Conservation (phyloP, 2,329 filamentous ascomycete species). For the Bertia moriformis region DNA sequence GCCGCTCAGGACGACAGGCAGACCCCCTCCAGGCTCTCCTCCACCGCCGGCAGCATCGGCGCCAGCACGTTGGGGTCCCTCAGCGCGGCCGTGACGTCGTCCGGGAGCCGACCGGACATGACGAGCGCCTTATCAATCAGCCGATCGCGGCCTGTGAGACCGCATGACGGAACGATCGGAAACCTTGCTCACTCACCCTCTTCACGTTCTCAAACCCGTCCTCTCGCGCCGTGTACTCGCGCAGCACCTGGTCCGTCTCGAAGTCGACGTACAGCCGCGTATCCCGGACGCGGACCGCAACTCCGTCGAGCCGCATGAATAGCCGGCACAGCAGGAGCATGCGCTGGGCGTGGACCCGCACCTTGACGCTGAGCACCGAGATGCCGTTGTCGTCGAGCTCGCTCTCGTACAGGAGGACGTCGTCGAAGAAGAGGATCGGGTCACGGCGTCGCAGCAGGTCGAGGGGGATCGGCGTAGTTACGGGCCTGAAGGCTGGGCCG, state of each 20-base stretch:
- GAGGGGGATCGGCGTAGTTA: conserved; percentile 53
- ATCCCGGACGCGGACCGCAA: conserved; percentile 74
- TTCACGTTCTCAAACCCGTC: conserved; percentile 64
- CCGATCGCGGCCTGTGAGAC: background rate
- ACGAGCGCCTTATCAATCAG: conserved; percentile 29
- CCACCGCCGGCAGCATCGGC: conserved; percentile 55
- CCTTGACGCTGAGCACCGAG: conserved; percentile 74
- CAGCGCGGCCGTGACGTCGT: conserved; percentile 64
- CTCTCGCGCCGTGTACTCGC: conserved; percentile 85
- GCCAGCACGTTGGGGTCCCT: conserved; percentile 67
- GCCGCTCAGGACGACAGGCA: conserved; percentile 9
- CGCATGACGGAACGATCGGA: background rate
- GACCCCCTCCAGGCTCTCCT: conserved; percentile 43
- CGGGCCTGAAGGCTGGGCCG: no score
- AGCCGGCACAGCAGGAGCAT: conserved; percentile 74
- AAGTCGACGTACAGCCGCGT: conserved; percentile 90
- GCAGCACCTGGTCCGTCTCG: conserved; percentile 58
- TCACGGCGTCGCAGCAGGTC: conserved; percentile 78
- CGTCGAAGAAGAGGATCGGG: conserved; percentile 91
- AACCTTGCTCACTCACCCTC: conserved; percentile 38
- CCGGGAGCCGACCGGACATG: conserved; percentile 36
- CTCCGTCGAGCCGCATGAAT: conserved; percentile 86
- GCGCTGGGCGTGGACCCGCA: conserved; percentile 80
- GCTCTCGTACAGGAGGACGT: conserved; percentile 91
- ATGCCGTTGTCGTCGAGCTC: conserved; percentile 97